A percentile compares a stretch with the other conserved stretches of the same genome.
Conservation (phyloP, 192 early-diverging fungal genomes). For the Coemansia brasiliensis region DNA sequence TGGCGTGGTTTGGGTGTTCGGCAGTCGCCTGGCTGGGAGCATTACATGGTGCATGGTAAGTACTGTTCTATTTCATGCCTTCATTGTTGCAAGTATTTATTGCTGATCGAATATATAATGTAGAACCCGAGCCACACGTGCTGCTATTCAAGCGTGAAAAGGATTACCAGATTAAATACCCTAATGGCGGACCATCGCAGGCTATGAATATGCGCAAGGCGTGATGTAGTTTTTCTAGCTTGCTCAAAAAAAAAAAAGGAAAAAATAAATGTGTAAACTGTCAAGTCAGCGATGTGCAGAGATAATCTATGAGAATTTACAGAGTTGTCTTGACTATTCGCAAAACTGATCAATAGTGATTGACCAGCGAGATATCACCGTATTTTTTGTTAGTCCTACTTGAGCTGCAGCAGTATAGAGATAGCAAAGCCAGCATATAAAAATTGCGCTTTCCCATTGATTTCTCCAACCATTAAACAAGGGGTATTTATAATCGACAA, state of each 20-base stretch:
- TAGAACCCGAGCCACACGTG: conserved; percentile 52
- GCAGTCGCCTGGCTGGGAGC: conserved; percentile 53
- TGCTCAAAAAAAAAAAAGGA: not conserved
- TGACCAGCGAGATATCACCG: no score
- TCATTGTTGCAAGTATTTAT: not conserved
- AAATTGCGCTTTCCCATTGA: no score
- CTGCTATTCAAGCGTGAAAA: conserved; percentile 51
- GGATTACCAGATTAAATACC: conserved; percentile 22
- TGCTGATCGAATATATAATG: no score
- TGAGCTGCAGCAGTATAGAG: no score
- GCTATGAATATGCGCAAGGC: not conserved
- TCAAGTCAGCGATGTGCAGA: not conserved
- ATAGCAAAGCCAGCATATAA: no score
- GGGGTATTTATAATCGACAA: no score
- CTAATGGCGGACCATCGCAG: conserved; percentile 3
- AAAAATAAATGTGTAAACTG: not conserved
- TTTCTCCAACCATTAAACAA: no score
- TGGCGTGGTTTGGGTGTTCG: conserved; percentile 45
- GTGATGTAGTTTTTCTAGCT: not conserved
- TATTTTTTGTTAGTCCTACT: no score
- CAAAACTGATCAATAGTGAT: no score
- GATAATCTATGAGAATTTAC: not conserved
- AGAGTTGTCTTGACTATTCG: no score
- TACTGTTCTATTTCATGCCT: not conserved
- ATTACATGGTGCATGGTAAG: conserved; percentile 51